phyloP scores from a whole-genome alignment of 2,329 filamentous ascomycete species.

The Biscogniauxia marginata region DNA sequence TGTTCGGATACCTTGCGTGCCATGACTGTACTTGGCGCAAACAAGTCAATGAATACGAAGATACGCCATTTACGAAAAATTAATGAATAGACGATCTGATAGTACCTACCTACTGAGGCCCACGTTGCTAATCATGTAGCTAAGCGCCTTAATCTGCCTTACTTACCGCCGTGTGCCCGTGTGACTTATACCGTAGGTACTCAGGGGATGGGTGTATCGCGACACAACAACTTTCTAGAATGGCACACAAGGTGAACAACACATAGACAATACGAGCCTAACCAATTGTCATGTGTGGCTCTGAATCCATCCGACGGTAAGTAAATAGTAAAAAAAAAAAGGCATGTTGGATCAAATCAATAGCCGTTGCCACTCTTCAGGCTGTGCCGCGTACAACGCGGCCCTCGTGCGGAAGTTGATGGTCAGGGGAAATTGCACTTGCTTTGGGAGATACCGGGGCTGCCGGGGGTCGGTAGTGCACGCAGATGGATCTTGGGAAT shows the following conservation, averaged over 20 bases:
- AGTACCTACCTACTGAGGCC: too few relatives aligned
- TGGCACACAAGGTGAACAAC: background rate
- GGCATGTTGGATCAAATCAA: background rate
- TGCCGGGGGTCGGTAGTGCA: too few relatives aligned
- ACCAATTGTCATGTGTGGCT: background rate
- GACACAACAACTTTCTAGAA: background rate
- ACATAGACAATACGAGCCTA: background rate
- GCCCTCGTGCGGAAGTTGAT: background rate
- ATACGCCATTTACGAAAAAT: background rate
- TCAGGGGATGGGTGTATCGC: too few relatives aligned
- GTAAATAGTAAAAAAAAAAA: background rate
- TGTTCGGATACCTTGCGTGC: too few relatives aligned
- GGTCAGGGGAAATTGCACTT: background rate
- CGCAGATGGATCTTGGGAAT: too few relatives aligned
- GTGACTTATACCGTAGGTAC: too few relatives aligned
- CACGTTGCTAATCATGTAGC: background rate
- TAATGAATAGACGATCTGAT: too few relatives aligned
- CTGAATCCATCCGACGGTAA: background rate
- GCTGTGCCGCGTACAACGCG: background rate
- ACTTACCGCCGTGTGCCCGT: too few relatives aligned
- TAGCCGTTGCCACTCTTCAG: too few relatives aligned
- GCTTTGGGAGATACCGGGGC: background rate
- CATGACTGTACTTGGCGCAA: too few relatives aligned
- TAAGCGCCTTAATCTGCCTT: background rate
- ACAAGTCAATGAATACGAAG: too few relatives aligned